A percentile compares a stretch with the other conserved stretches of the same genome.
phyloP scores from a whole-genome alignment of 257 asterid genomes.

The Capsicum chinense region DNA sequence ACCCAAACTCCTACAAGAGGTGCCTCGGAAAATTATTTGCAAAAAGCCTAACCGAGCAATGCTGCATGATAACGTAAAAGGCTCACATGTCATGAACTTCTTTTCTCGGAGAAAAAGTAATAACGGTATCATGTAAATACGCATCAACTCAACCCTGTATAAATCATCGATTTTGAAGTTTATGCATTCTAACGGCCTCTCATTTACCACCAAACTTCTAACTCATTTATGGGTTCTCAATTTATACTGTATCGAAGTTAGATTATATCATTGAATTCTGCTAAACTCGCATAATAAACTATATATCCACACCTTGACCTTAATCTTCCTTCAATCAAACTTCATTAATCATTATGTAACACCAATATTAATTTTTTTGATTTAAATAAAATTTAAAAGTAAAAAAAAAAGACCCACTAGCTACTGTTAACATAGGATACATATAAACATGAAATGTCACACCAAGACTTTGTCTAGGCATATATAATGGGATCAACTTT shows the following conservation, averaged over 20 bases:
- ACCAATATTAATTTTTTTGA: background rate
- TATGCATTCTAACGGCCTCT: background rate
- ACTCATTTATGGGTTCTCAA: background rate
- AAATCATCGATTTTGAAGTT: background rate
- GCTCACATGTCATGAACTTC: background rate
- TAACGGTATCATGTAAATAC: background rate
- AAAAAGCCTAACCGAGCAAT: background rate
- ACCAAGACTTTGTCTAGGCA: constrained; percentile 30
- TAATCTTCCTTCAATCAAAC: no score
- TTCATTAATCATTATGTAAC: background rate
- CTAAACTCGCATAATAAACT: no score
- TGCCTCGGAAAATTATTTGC: no score
- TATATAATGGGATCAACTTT: constrained; percentile 33
- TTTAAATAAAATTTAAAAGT: background rate
- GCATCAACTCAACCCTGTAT: background rate
- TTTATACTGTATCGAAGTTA: background rate
- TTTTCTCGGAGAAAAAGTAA: background rate
- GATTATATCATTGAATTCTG: no score
- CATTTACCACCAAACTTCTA: background rate
- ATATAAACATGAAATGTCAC: constrained; percentile 34
- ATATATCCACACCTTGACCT: no score
- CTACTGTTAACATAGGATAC: background rate
- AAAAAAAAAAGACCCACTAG: background rate
- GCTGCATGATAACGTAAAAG: background rate
- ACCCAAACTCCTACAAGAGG: background rate